Evolutionary conservation across 2,329 filamentous ascomycete genomes (phyloP), one percentile per base, ranked within the genome.

Genomic region (Colletotrichum echinochloae): DNA sequence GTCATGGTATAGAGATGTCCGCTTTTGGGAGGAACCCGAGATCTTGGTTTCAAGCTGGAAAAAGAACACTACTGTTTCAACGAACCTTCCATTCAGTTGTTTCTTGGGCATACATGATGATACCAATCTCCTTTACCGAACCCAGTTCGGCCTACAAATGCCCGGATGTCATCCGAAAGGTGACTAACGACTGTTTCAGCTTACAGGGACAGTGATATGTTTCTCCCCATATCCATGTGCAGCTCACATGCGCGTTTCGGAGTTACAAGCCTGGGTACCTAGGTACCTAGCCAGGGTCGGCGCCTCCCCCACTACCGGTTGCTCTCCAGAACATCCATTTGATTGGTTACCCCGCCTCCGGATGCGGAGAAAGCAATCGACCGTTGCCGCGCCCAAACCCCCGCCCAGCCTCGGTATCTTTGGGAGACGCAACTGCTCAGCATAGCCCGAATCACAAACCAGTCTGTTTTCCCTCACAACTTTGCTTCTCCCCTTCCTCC

Each of bases 401-500:
- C 46, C 64, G 64, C 59, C 57, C 68, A 63, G 68, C 68, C 68
- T 71, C 68, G 68, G 68, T 37, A 68, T 67, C 51, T 71, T 67
- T 71, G 57, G 68, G 64, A 68, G 68, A 59, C 46, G 54, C 52
- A 63, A 28, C 28, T 52, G 33, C 52, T 41, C 30, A 37, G 48
- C 33, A 35, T 35, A 44, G 41, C 52, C 52, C 52, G 37, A 68
- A 68, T 68, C 63, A 63, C 64, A 62, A 68, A 68, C 64, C 64
- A 54, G 46, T 33, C 49, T 41, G 49, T 51, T 41, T 49, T 44
- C 23, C 55, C 49, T 37, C 30, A 33, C 51, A 51, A 39, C 46
- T 23, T 26, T 33, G 4, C 33, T 28, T 44, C 51, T 39, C 44
- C 37, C 39, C 51, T 39, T 35, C 37, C 39, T 54, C 44, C 46